Evolutionary conservation across 2,329 filamentous ascomycete genomes (phyloP).

Genomic region (Verticillium isaacii): DNA sequence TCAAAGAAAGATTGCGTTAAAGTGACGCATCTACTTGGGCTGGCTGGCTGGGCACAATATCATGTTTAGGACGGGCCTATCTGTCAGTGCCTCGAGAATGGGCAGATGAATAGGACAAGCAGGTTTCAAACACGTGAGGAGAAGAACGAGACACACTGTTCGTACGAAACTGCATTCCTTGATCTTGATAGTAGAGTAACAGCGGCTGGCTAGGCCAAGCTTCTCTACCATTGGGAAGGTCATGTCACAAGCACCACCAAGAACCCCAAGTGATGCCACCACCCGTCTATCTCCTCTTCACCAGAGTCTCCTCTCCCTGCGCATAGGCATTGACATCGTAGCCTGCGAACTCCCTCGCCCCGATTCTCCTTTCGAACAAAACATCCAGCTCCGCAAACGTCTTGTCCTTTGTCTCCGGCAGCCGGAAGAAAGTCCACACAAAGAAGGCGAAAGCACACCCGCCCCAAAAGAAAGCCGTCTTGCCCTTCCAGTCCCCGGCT

Average conservation of each 20-base stretch:
- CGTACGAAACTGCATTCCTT: no score
- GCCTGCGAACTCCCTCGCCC: slow-evolving; percentile 3
- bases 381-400: slow-evolving; percentile 23
- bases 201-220: no score
- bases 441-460: slow-evolving; percentile 5
- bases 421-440: slow-evolving; percentile 19
- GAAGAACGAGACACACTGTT: no score
- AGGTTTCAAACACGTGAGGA: no score
- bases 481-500: slow-evolving; percentile 27
- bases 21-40: no score
- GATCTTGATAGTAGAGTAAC: no score
- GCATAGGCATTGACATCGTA: slow-evolving; percentile 8
- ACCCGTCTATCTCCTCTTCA: neutral
- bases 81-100: no score
- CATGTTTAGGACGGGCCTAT: no score
- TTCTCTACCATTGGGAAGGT: no score
- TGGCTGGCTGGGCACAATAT: no score
- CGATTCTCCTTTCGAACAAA: slow-evolving; percentile 11
- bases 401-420: slow-evolving; percentile 19
- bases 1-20: no score
- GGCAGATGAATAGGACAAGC: no score
- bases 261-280: neutral
- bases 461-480: slow-evolving; percentile 25
- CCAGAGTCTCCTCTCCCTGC: slow-evolving; percentile 3
- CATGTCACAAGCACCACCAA: neutral